These are phyloP conservation scores for Hirsutella minnesotensis DNA, from an alignment of 2,329 filamentous ascomycete genomes.

Conservation along the genomic window DNA sequence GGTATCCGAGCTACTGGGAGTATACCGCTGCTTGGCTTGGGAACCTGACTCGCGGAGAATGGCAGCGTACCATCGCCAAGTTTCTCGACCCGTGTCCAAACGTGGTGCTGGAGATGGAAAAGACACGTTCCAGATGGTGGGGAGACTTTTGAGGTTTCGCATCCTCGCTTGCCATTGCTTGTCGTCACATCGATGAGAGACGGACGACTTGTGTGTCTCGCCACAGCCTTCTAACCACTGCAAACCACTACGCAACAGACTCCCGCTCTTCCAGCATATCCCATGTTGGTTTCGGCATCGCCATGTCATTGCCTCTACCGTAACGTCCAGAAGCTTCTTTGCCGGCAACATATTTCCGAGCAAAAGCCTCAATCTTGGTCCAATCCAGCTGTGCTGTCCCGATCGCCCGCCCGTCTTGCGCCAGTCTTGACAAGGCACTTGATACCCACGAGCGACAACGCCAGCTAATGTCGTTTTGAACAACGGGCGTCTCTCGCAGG, in stretches of 20 bases:
- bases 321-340: slow-evolving; percentile 18
- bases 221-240: no score
- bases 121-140: slow-evolving; percentile 23
- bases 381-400: slow-evolving; percentile 25
- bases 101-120: slow-evolving; percentile 29
- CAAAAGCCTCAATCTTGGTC: slow-evolving; percentile 20
- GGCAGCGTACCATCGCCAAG: slow-evolving; percentile 18
- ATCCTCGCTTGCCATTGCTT: no score
- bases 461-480: slow-evolving; percentile 22
- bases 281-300: slow-evolving; percentile 17
- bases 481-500: slow-evolving; percentile 18
- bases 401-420: slow-evolving; percentile 19
- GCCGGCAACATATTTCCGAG: slow-evolving; percentile 20
- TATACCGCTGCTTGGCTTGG: slow-evolving; percentile 16
- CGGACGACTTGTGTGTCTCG: no score
- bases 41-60: slow-evolving; percentile 18
- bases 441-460: slow-evolving; percentile 27
- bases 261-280: slow-evolving; percentile 15
- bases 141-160: slow-evolving; percentile 16
- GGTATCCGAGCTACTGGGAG: slow-evolving; percentile 23
- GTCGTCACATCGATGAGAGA: no score
- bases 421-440: slow-evolving; percentile 19
- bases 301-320: slow-evolving; percentile 1
- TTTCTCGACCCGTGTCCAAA: slow-evolving; percentile 24
- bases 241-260: no score